Conservation (phyloP, 345 rosid species). For the Eucalyptus caleyi region DNA sequence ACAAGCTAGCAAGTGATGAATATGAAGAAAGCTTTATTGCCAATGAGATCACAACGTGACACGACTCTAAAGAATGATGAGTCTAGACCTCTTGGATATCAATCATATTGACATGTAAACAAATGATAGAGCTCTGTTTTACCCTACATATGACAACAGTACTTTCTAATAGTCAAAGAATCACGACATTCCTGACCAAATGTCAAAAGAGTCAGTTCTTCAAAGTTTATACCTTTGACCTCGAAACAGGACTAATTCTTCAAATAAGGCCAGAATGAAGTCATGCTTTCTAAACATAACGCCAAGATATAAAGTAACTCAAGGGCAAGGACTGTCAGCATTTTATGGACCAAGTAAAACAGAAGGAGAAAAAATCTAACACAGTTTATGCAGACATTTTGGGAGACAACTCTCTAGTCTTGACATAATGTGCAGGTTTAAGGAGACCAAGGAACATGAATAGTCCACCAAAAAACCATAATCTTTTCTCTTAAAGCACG, state of each 20-base stretch:
- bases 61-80: neutral
- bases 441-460: neutral
- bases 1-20: neutral
- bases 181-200: no score
- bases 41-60: fast-evolving
- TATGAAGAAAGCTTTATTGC: neutral
- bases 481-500: neutral
- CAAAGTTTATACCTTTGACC: no score
- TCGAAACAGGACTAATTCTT: fast-evolving
- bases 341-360: neutral
- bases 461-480: neutral
- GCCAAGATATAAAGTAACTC: no score
- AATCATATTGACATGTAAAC: no score
- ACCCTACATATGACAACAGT: no score
- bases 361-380: neutral
- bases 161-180: no score
- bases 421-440: neutral
- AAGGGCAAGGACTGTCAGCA: no score
- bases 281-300: no score
- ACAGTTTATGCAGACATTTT: neutral
- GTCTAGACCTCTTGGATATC: neutral
- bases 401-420: neutral
- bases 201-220: no score
- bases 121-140: fast-evolving
- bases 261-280: no score